A percentile compares a stretch with the other conserved stretches of the same genome.
Evolutionary conservation across 768 basidiomycete species (phyloP).

Genomic region (Leccinum longicurvipes): DNA sequence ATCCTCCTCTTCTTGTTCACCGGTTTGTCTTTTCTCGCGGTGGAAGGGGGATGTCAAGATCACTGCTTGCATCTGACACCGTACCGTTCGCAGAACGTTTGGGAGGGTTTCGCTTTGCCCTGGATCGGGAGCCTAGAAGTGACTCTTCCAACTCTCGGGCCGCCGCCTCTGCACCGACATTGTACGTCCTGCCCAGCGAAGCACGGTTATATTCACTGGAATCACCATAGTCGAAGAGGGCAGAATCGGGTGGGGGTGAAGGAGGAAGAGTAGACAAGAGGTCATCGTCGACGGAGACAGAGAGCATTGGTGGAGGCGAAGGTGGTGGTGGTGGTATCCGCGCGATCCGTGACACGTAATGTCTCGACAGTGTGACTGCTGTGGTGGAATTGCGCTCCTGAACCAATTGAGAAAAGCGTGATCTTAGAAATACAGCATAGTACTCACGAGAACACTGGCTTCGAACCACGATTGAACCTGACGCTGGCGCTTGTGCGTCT

Average conservation of each 20-base stretch:
- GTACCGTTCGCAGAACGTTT: constrained; percentile 49
- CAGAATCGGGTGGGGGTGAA: constrained; percentile 34
- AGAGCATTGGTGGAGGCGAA: constrained; percentile 33
- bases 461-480: constrained; percentile 76
- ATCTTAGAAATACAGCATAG: not conserved
- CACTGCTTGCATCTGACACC: constrained; percentile 60
- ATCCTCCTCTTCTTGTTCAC: constrained; percentile 62
- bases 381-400: constrained; percentile 70
- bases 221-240: constrained; percentile 31
- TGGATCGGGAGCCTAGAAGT: constrained; percentile 39
- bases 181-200: constrained; percentile 21
- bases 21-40: constrained; percentile 40
- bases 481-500: constrained; percentile 69
- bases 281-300: constrained; percentile 34
- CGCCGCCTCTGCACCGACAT: constrained; percentile 48
- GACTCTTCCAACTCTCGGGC: constrained; percentile 57
- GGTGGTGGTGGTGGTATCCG: constrained; percentile 43
- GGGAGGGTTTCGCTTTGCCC: constrained; percentile 39
- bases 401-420: constrained; percentile 6
- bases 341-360: constrained; percentile 40
- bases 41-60: constrained; percentile 41
- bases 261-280: constrained; percentile 33
- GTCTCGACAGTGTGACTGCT: constrained; percentile 41
- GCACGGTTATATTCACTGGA: constrained; percentile 21
- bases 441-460: constrained; percentile 56